Percentiles rank a stretch among this genome's conserved stretches.
Conservation (phyloP, 768 basidiomycete genomes). For the Cubamyces lactineus region DNA sequence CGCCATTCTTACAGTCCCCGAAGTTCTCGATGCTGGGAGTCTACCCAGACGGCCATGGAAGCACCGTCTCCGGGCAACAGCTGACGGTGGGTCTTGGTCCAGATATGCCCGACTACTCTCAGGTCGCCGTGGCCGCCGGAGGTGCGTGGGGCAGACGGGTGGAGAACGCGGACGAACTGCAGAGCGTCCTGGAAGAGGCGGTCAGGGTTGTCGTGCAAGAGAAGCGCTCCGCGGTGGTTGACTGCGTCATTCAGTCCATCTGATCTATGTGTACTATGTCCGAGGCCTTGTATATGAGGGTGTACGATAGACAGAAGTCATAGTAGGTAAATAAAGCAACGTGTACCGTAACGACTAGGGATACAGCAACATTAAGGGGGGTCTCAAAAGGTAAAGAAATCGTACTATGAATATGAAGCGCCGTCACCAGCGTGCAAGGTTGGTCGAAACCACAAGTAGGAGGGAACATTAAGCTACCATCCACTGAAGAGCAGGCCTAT, state of each 20-base stretch:
- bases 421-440: not conserved
- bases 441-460: not conserved
- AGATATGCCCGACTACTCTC: constrained; percentile 57
- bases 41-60: constrained; percentile 60
- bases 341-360: constrained; percentile 7
- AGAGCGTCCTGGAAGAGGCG: constrained; percentile 48
- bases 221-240: constrained; percentile 64
- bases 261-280: not conserved
- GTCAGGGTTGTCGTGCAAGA: constrained; percentile 59
- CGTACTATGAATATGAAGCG: not conserved
- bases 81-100: constrained; percentile 71
- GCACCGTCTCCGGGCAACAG: constrained; percentile 43
- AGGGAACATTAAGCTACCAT: not conserved
- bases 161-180: constrained; percentile 36
- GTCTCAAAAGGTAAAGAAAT: not conserved
- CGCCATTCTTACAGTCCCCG: constrained; percentile 47
- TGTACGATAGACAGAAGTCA: not conserved
- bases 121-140: constrained; percentile 69
- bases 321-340: not conserved
- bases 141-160: constrained; percentile 64
- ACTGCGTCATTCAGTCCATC: constrained; percentile 46
- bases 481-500: not conserved
- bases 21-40: constrained; percentile 66
- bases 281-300: not conserved
- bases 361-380: constrained; percentile 15